Conservation (phyloP, 257 asterid species). For the Mentha longifolia region DNA sequence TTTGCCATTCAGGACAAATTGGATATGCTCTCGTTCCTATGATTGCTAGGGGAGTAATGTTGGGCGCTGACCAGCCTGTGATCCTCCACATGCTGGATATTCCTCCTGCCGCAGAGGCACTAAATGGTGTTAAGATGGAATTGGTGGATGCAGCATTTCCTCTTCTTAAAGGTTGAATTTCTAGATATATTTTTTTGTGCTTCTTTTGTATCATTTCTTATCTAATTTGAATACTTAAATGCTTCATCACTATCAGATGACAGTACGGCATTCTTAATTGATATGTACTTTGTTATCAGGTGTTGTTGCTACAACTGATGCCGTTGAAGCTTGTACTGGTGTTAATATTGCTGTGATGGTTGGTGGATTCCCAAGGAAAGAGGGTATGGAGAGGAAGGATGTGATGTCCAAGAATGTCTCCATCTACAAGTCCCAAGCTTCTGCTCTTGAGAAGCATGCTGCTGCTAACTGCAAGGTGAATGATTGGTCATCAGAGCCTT, state of each 20-base stretch:
- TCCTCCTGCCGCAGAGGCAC: slow-evolving; percentile 88
- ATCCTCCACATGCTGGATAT: slow-evolving; percentile 96
- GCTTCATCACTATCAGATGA: background rate
- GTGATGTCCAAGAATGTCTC: slow-evolving; percentile 97
- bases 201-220: background rate
- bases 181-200: slow-evolving; percentile 26
- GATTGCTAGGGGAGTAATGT: slow-evolving; percentile 94
- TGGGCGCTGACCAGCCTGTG: slow-evolving; percentile 91
- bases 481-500: slow-evolving; percentile 25
- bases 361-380: slow-evolving; percentile 98
- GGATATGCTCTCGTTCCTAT: slow-evolving; percentile 95
- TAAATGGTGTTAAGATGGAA: slow-evolving; percentile 93
- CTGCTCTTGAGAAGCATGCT: slow-evolving; percentile 91
- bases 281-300: slow-evolving; percentile 46
- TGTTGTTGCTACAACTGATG: slow-evolving; percentile 95
- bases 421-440: slow-evolving; percentile 91
- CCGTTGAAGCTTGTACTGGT: slow-evolving; percentile 81
- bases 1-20: slow-evolving; percentile 73
- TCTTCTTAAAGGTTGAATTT: slow-evolving; percentile 72
- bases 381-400: slow-evolving; percentile 97
- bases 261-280: background rate
- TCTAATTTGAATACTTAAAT: background rate
- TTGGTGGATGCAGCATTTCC: slow-evolving; percentile 93
- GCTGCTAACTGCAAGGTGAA: slow-evolving; percentile 93
- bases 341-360: slow-evolving; percentile 92